A percentile compares a stretch with the other conserved stretches of the same genome.
Conservation (phyloP, 495 filamentous ascomycete species). For the Hyaloscypha finlandica region DNA sequence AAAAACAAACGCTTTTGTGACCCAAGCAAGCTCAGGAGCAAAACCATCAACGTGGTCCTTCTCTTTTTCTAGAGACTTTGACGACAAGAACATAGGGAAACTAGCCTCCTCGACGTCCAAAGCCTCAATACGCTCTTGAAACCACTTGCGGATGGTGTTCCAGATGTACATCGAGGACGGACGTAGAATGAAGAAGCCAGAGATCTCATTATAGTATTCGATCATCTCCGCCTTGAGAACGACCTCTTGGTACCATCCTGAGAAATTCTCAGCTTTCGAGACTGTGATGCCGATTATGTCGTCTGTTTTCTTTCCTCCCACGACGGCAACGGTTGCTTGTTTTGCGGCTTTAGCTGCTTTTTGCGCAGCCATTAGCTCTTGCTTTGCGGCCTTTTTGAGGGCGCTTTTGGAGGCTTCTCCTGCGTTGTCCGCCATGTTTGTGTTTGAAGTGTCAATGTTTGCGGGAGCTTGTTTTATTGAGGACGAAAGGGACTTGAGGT, state of each 20-base stretch:
- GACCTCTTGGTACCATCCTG: constrained; percentile 94
- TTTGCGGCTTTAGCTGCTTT: constrained; percentile 71
- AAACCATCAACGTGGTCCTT: constrained; percentile 98
- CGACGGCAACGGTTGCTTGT: constrained; percentile 42
- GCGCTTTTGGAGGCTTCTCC: constrained; percentile 43
- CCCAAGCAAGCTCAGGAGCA: constrained; percentile 97
- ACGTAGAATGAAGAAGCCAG: constrained; percentile 93
- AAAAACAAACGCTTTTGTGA: constrained; percentile 80
- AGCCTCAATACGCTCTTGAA: constrained; percentile 81
- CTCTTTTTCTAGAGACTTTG: constrained; percentile 88
- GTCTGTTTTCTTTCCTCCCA: constrained; percentile 54
- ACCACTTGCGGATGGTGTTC: constrained; percentile 89
- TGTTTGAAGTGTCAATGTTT: constrained; percentile 6
- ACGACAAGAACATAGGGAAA: constrained; percentile 91
- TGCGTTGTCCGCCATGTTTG: constrained; percentile 31
- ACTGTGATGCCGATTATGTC: constrained; percentile 84
- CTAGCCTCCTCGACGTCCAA: constrained; percentile 93
- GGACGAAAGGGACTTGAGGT: background rate
- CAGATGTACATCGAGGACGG: constrained; percentile 86
- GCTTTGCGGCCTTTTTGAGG: constrained; percentile 70
- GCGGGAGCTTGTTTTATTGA: background rate
- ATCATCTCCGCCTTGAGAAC: constrained; percentile 94
- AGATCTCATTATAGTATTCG: constrained; percentile 85
- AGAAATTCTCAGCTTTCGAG: constrained; percentile 82
- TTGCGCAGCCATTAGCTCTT: constrained; percentile 62